These are phyloP conservation scores for Komagataella pseudopastoris DNA, from an alignment of 805 yeast species.

Conservation along the genomic window DNA sequence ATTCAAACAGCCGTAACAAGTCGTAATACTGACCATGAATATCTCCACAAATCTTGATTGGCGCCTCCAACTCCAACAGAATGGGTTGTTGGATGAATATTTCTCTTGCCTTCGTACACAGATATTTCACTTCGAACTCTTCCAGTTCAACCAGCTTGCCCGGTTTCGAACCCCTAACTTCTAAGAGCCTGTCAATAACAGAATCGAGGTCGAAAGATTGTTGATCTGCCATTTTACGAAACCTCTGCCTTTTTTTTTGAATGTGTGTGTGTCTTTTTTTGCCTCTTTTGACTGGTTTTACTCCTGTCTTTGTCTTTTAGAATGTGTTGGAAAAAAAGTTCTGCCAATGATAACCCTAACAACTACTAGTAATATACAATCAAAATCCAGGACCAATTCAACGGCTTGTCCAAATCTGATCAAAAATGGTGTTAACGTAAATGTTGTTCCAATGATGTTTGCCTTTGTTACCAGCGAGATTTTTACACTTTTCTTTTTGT, in stretches of 20 bases:
- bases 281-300: background rate
- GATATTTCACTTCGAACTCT: constrained; percentile 87
- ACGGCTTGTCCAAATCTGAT: background rate
- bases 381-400: background rate
- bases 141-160: constrained; percentile 92
- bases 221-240: background rate
- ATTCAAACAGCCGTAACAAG: constrained; percentile 86
- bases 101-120: constrained; percentile 96
- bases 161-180: constrained; percentile 97
- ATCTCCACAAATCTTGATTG: constrained; percentile 95
- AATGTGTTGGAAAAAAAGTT: background rate
- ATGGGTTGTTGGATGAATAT: constrained; percentile 97
- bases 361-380: background rate
- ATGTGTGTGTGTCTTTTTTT: background rate
- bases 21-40: constrained; percentile 98
- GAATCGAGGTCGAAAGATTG: constrained; percentile 63
- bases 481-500: background rate
- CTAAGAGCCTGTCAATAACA: constrained; percentile 89
- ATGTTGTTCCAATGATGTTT: background rate
- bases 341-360: background rate
- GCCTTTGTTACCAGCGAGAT: background rate
- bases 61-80: constrained; percentile 89
- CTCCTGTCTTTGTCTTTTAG: background rate
- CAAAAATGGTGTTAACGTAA: background rate
- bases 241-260: background rate